Evolutionary conservation across 2,329 filamentous ascomycete genomes (phyloP), one percentile per base, ranked within the genome.

Genomic region (Fusarium nodosum): DNA sequence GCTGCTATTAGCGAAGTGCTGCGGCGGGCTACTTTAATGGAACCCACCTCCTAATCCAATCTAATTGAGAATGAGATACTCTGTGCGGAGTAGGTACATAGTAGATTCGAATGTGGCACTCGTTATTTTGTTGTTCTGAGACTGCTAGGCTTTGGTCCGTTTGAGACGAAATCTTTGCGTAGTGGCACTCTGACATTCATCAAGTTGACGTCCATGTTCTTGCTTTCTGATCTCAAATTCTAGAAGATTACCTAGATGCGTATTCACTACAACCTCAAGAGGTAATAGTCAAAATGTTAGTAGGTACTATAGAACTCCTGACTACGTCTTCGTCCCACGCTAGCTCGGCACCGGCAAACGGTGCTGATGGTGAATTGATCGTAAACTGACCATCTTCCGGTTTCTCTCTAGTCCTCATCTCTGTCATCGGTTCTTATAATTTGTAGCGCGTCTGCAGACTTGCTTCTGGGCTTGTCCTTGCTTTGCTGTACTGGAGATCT

Each of bases 311-410:
- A 16, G 31, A 34, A 34, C 59, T 62, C 44, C 44, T 39, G 22
- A 52, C 18, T 57, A 36, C 8, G 15, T 41, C 28, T 51, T 36
- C 46, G 56, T 33, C 24, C 44, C 42, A 20, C 48, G 33, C 42
- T 51, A 67, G 52, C 26, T 34, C 60, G 20, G 41, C 33, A 39
- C 45, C 20, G 52, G 39, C 18, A 42, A 36, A 31, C 42, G 55
- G 54, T 61, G 50, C 31, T 61, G 28, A 46, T 68, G 45, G 45
- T 69, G 51, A 56, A 60, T 56, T 42, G 36, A 65, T 54, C 36
- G 48, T n/a, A 42, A 41, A 56, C 38, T 61, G 54, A 18, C 51
- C 60, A 56, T 44, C 39, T 20, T 50, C 56, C 33, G 28, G 22
- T 47, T 22, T 33, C 36, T 30, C 20, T 60, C 50, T 44, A 45